Evolutionary conservation across 2,329 filamentous ascomycete species (phyloP), one percentile per base, ranked within the genome.

Genomic region (Sclerotinia minor): DNA sequence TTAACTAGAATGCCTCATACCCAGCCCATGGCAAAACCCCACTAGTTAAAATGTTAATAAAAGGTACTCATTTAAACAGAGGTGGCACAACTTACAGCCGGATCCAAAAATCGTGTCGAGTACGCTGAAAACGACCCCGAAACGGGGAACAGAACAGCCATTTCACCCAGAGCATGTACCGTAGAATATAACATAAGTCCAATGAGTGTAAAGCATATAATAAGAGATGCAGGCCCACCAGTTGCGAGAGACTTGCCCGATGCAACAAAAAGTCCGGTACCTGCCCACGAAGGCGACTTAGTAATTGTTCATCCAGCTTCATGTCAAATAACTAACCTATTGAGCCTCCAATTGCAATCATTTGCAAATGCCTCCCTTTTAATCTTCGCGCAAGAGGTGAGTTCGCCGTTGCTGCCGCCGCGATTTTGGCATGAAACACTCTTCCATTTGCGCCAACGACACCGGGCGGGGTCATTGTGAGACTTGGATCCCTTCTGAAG

Each of bases 11-110:
- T 44, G 11, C 19, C 9, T 60, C 73, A 67, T 72, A 75, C 73
- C 92, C 92, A 96, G 21, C 92, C 93, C 91, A 97, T 96, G 58
- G 92, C 92, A 76, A 96, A 96, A 0, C 93, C 93, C 92, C 92
- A 97, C 38, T 41, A 41, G 38, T 41, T 41, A 41, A 17, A 6
- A 41, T 41, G 38, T 41, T 41, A 41, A 41, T 41, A 6, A 41
- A 41, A 4, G 13, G 15, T 41, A 41, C 38, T 1, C 38, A 41
- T 41, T 41, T 17, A 17, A 41, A 17, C 38, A 15, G 38, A 17
- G 38, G 38, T 17, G 38, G 17, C 15, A 17, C 38, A 17, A 0
- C 53, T 55, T 38, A 41, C 38, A 5, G 94, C 94, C 0, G 94
- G 94, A 76, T 97, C 93, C 24, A 98, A 79, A 75, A 98, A 97